A percentile compares a stretch with the other conserved stretches of the same genome.
Evolutionary conservation across 495 filamentous ascomycete species (phyloP).

Genomic region (Neurospora terricola): DNA sequence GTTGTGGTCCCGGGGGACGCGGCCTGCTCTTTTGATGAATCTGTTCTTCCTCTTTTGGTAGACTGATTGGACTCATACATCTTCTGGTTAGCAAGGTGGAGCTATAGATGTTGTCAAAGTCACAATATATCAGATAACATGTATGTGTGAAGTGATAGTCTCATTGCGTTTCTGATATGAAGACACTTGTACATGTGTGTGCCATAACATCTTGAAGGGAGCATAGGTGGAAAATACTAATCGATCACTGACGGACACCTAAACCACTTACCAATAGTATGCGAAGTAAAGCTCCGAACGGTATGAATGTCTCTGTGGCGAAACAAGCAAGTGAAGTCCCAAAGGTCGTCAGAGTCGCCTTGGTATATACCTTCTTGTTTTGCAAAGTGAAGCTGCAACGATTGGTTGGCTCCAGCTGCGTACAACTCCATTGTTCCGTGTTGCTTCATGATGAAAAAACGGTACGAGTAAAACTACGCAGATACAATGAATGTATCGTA

Average conservation of each 20-base stretch:
- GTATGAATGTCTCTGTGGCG: slow-evolving; percentile 19
- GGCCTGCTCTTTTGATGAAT: slow-evolving; percentile 4
- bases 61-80: background rate
- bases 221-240: background rate
- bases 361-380: background rate
- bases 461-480: background rate
- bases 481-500: background rate
- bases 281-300: slow-evolving; percentile 22
- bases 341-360: slow-evolving; percentile 30
- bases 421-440: slow-evolving; percentile 32
- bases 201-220: background rate
- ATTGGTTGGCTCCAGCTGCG: slow-evolving; percentile 43
- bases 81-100: background rate
- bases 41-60: background rate
- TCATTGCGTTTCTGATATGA: background rate
- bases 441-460: background rate
- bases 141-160: background rate
- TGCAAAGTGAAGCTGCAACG: slow-evolving; percentile 33
- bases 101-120: background rate
- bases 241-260: background rate
- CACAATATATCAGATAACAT: background rate
- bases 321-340: slow-evolving; percentile 28
- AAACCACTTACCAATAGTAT: slow-evolving; percentile 28
- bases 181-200: background rate
- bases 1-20: slow-evolving; percentile 5